Percentiles rank a stretch among this genome's conserved stretches.
These are phyloP conservation scores for Tilletia horrida DNA, from an alignment of 1,284 basidiomycete genomes.

Conservation along the genomic window DNA sequence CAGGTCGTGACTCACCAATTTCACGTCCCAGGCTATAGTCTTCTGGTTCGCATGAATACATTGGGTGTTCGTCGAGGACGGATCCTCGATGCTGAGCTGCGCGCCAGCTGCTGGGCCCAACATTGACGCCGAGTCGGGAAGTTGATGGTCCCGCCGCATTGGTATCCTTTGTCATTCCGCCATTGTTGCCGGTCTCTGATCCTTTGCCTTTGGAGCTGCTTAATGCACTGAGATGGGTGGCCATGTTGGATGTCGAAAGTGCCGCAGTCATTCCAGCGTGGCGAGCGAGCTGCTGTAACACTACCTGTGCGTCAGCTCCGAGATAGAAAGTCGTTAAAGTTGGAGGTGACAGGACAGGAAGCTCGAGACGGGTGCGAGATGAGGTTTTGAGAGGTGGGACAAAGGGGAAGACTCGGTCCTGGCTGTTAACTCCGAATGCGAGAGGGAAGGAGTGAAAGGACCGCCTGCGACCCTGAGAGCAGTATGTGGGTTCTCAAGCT, in stretches of 20 bases:
- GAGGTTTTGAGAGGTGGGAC: too few species aligned
- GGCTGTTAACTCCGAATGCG: too few species aligned
- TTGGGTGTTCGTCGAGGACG: constrained; percentile 70
- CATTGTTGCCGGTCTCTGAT: too few species aligned
- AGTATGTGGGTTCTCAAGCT: too few species aligned
- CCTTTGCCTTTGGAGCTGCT: background rate
- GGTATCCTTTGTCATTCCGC: background rate
- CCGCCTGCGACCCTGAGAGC: too few species aligned
- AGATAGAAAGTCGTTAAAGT: too few species aligned
- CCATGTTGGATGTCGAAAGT: background rate
- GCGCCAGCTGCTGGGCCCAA: constrained; percentile 16
- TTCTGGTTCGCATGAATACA: constrained; percentile 33
- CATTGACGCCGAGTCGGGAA: background rate
- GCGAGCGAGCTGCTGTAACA: background rate
- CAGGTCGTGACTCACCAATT: constrained; percentile 31
- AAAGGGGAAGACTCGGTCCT: too few species aligned
- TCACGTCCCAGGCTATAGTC: constrained; percentile 47
- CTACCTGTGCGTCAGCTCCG: background rate
- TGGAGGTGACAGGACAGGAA: background rate
- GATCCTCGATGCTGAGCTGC: constrained; percentile 64
- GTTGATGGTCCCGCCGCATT: background rate
- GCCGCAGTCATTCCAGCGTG: background rate
- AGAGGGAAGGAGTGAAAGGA: too few species aligned
- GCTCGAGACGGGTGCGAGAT: too few species aligned
- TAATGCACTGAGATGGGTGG: background rate